Base-by-base conservation (phyloP, 805 yeast genomes). In the Wickerhamiella kazuoi region DNA sequence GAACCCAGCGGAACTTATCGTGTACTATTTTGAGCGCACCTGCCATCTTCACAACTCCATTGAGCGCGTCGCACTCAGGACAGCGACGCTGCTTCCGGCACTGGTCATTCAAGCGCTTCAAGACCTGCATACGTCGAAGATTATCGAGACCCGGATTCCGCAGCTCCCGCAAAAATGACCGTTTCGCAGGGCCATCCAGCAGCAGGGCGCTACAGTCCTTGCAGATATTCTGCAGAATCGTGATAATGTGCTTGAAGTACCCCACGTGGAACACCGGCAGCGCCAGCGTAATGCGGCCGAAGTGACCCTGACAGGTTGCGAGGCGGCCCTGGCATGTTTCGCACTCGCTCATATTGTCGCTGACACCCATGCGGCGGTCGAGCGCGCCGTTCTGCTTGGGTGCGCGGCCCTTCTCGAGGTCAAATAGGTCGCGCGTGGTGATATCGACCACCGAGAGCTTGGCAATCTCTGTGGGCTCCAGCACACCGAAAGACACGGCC, bases 211-310 rank as follows among this genome's bases (percentile, higher is more conserved):
- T 79, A 61, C 99, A 90, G 46, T 69, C 72, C 37, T 90, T 90
- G 65, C 99, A 90, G 44, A 90, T 75, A 39, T 81, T 73, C 58
- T 90, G 98, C 40, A 90, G 61, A 31, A 90, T 84, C 53, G 75
- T 79, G 47, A 90, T 79, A 18, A 83, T 79, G 33, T 86, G 76
- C 57, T 87, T 87, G 68, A 90, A 90, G 58, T 86, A 90, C 16
- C 99, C 99, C 35, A 90, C 90, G 54, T 90, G 98, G 63, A 87
- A 90, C 13, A 86, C 97, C 1, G 99, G 99, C 34, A 90, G 64
- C 0, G 97, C 94, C 38, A 90, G 68, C 51, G 82, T 73, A 46
- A 90, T 72, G 53, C 93, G 95, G 32, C 99, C 99, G 57, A 90
- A 90, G 62, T 90, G 99, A 42, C 99, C 99, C 61, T 87, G 96